A percentile compares a stretch with the other conserved stretches of the same genome.
phyloP scores from a whole-genome alignment of 2,329 filamentous ascomycete genomes.

The Fusarium sp. region DNA sequence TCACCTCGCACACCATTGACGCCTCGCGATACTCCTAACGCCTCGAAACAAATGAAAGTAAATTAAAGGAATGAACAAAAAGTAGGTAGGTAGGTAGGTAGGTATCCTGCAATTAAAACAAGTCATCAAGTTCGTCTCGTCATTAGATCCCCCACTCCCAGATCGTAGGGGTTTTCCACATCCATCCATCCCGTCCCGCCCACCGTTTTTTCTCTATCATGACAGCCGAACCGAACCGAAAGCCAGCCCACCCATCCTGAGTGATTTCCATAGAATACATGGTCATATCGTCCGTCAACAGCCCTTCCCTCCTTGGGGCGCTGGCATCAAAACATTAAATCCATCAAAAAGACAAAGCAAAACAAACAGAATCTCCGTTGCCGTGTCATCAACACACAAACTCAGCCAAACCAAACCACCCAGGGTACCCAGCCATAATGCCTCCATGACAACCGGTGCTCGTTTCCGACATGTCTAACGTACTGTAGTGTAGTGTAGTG shows the following conservation, averaged over 20 bases:
- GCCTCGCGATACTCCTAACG: not conserved
- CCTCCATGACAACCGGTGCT: constrained; percentile 25
- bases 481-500: constrained; percentile 17
- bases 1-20: not conserved
- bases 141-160: constrained; percentile 39
- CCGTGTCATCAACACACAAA: constrained; percentile 19
- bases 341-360: constrained; percentile 13
- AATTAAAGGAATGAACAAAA: constrained; percentile 16
- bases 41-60: constrained; percentile 16
- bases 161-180: constrained; percentile 32
- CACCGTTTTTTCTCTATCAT: constrained; percentile 45
- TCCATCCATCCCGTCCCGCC: not conserved
- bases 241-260: constrained; percentile 15
- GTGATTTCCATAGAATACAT: constrained; percentile 41
- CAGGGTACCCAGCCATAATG: constrained; percentile 40
- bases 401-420: constrained; percentile 19
- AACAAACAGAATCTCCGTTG: constrained; percentile 10
- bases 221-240: constrained; percentile 28
- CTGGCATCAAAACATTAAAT: constrained; percentile 27
- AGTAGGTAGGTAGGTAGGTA: not conserved
- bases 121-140: constrained; percentile 48
- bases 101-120: constrained; percentile 23
- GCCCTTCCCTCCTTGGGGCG: constrained; percentile 24
- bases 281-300: constrained; percentile 37
- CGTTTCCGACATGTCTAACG: constrained; percentile 27